A percentile compares a stretch with the other conserved stretches of the same genome.
Conservation (phyloP, 1,139 yeast species). For the Meyerozyma elateridarum region DNA sequence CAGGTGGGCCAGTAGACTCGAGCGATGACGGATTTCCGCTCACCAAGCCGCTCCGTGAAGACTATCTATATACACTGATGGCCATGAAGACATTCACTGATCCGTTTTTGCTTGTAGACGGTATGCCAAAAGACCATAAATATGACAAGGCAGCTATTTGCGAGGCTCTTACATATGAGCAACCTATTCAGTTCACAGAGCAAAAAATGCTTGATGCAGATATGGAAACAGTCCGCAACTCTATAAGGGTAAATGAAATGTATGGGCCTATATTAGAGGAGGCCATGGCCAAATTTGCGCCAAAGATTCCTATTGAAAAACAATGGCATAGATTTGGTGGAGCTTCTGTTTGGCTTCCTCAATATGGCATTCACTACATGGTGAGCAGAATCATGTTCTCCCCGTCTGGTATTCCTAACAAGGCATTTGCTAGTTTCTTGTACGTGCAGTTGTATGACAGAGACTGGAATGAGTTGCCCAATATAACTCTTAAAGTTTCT, state of each 20-base stretch:
- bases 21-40: conserved; percentile 4
- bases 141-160: conserved; percentile 16
- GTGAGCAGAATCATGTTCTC: conserved; percentile 4
- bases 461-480: conserved; percentile 6
- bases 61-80: background rate
- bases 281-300: conserved; percentile 17
- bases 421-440: conserved; percentile 4
- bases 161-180: conserved; percentile 12
- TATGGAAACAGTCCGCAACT: conserved; percentile 12
- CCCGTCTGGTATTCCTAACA: conserved; percentile 3
- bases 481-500: conserved; percentile 14
- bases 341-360: conserved; percentile 4
- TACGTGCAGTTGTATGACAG: conserved; percentile 3
- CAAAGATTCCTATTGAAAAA: conserved; percentile 20
- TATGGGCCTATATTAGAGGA: conserved; percentile 16
- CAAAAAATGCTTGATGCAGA: conserved; percentile 18
- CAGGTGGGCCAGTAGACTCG: background rate
- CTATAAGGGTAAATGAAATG: conserved; percentile 12
- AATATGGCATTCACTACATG: conserved; percentile 3
- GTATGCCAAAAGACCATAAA: conserved; percentile 10
- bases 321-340: conserved; percentile 11
- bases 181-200: conserved; percentile 14
- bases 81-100: conserved; percentile 18
- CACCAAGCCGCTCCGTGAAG: background rate
- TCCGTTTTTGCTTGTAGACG: conserved; percentile 12